These are phyloP conservation scores for Penicillium paxilli DNA, from an alignment of 495 filamentous ascomycete species.

Conservation along the genomic window DNA sequence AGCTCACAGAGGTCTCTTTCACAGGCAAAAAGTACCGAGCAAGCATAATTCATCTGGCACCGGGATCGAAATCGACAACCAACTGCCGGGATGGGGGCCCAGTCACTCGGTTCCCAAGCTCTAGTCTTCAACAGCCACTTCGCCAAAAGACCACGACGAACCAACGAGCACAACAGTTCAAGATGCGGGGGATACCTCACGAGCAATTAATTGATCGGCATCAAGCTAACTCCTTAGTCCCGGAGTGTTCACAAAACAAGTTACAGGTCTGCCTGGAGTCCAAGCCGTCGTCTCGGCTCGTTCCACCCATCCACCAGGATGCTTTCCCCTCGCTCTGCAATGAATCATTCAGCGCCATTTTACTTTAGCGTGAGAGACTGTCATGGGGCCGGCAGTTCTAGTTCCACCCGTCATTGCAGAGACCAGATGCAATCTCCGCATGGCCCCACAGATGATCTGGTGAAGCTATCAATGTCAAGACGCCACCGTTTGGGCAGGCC, in stretches of 20 bases:
- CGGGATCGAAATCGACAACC: not conserved
- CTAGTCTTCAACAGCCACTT: not conserved
- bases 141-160: not conserved
- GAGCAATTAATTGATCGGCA: not conserved
- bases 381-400: constrained; percentile 1
- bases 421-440: constrained; percentile 8
- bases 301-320: not conserved
- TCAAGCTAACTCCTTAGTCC: not conserved
- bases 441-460: constrained; percentile 14
- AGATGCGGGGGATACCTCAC: not conserved
- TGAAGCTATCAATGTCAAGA: not conserved
- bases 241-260: not conserved
- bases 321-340: not conserved
- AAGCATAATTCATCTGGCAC: not conserved
- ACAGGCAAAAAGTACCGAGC: not conserved
- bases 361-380: not conserved
- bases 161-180: not conserved
- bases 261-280: not conserved
- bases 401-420: not conserved
- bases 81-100: not conserved
- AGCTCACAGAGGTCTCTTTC: not conserved
- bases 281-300: not conserved
- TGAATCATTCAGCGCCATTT: not conserved
- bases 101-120: not conserved
- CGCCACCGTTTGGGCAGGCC: not conserved